phyloP scores from a whole-genome alignment of 345 rosid genomes.

The Diplotaxis tenuifolia region DNA sequence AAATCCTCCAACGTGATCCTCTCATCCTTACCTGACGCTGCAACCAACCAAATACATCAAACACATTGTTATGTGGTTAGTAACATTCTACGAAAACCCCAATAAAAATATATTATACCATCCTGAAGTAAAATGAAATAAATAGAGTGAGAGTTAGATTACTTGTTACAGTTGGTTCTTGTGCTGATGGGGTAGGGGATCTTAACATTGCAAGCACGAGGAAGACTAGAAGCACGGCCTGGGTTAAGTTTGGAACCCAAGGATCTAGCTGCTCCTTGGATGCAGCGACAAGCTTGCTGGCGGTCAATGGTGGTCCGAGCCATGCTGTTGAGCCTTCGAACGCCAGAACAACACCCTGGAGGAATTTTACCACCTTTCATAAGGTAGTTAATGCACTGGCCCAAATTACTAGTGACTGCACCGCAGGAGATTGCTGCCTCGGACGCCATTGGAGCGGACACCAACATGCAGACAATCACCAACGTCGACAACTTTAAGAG shows the following conservation, averaged over 20 bases:
- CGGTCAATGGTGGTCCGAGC: constrained; percentile 56
- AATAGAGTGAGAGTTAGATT: neutral
- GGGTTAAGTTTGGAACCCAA: constrained; percentile 31
- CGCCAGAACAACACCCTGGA: constrained; percentile 46
- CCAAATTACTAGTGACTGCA: constrained; percentile 30
- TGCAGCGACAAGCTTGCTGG: constrained; percentile 51
- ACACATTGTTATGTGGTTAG: neutral
- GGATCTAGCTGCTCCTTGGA: constrained; percentile 33
- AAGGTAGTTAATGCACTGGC: constrained; percentile 45
- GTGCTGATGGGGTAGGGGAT: constrained; percentile 60
- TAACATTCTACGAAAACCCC: neutral
- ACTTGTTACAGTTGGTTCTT: constrained; percentile 51
- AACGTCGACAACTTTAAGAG: constrained; percentile 27
- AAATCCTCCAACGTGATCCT: neutral
- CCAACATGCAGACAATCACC: constrained; percentile 34
- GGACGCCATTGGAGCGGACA: constrained; percentile 30
- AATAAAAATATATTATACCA: neutral
- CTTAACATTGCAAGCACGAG: constrained; percentile 45
- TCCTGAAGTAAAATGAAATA: neutral
- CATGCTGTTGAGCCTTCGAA: constrained; percentile 36
- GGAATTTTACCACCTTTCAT: constrained; percentile 23
- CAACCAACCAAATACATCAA: constrained; percentile 17
- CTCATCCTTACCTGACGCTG: constrained; percentile 28
- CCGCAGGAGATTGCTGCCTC: constrained; percentile 45
- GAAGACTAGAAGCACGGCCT: constrained; percentile 42